Evolutionary conservation across 768 basidiomycete genomes (phyloP).

Genomic region (Termitomyces titanicus): DNA sequence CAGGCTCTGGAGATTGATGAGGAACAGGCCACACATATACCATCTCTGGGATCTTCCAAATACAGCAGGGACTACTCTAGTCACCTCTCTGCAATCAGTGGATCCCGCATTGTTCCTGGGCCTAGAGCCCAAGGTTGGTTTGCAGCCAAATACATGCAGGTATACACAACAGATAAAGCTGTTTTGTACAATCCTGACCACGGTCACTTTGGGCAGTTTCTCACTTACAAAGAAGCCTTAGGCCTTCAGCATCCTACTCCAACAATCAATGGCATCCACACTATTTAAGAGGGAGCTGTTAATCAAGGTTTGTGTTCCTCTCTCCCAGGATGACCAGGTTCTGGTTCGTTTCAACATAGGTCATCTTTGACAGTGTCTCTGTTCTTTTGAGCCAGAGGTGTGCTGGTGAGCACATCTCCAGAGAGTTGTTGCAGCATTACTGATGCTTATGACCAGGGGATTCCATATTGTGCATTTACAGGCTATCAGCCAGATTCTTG

Average conservation of each 20-base stretch:
- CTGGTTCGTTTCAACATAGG: neutral
- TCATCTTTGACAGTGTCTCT: neutral
- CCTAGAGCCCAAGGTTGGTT: conserved; percentile 2
- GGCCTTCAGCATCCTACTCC: neutral
- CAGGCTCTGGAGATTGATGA: no score
- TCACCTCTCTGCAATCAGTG: conserved; percentile 12
- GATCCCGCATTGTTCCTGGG: conserved; percentile 12
- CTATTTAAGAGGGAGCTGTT: neutral
- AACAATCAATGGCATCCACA: conserved; percentile 4
- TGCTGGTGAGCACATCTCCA: neutral
- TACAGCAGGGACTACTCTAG: conserved; percentile 11
- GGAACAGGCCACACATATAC: neutral
- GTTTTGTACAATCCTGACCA: no score
- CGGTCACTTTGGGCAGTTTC: conserved; percentile 10
- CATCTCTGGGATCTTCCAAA: no score
- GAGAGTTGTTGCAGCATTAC: no score
- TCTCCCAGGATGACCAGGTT: neutral
- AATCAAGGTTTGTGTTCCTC: conserved; percentile 8
- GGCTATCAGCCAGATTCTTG: neutral
- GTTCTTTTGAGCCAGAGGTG: neutral
- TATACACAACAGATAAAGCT: conserved; percentile 17
- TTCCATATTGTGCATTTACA: neutral
- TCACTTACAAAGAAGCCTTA: conserved; percentile 9
- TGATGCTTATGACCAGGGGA: no score
- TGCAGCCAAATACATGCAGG: conserved; percentile 13